Conservation (phyloP, 2,329 filamentous ascomycete genomes). For the Lasiodiplodia theobromae region DNA sequence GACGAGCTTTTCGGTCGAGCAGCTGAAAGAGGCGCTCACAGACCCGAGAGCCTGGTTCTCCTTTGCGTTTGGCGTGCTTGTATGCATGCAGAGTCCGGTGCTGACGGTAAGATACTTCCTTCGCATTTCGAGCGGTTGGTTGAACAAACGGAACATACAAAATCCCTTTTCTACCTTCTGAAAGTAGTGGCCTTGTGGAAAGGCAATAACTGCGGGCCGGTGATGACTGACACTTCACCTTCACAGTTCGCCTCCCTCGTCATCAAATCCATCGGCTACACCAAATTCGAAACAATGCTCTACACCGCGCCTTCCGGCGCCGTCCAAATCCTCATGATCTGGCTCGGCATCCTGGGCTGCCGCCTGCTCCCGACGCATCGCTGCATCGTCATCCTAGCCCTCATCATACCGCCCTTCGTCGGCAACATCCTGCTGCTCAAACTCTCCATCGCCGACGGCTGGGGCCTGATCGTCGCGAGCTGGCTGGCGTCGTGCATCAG, state of each 20-base stretch:
- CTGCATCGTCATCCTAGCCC: slow-evolving; percentile 47
- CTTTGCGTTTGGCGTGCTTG: slow-evolving; percentile 56
- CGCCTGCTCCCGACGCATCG: slow-evolving; percentile 50
- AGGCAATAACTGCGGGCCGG: no score
- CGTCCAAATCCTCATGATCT: slow-evolving; percentile 55
- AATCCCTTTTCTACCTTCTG: no score
- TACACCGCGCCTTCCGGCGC: slow-evolving; percentile 58
- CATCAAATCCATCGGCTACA: slow-evolving; percentile 57
- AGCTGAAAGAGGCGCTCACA: slow-evolving; percentile 54
- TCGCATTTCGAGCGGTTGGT: rapidly evolving
- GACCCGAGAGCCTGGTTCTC: slow-evolving; percentile 56
- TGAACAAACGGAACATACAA: no score
- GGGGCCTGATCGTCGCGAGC: slow-evolving; percentile 57
- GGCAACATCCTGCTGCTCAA: slow-evolving; percentile 55
- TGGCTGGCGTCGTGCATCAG: slow-evolving; percentile 58
- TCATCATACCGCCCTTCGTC: slow-evolving; percentile 53
- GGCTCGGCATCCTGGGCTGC: slow-evolving; percentile 54
- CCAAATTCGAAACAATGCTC: slow-evolving; percentile 55
- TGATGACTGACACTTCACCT: no score
- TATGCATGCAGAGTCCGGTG: slow-evolving; percentile 57
- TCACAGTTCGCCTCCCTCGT: slow-evolving; percentile 57
- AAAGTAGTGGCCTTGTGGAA: no score
- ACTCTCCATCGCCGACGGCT: slow-evolving; percentile 50
- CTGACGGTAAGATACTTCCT: slow-evolving; percentile 40
- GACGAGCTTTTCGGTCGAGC: slow-evolving; percentile 52